These are phyloP conservation scores for Gnaphalium uliginosum DNA, from an alignment of 129 eudicot species.

Conservation along the genomic window DNA sequence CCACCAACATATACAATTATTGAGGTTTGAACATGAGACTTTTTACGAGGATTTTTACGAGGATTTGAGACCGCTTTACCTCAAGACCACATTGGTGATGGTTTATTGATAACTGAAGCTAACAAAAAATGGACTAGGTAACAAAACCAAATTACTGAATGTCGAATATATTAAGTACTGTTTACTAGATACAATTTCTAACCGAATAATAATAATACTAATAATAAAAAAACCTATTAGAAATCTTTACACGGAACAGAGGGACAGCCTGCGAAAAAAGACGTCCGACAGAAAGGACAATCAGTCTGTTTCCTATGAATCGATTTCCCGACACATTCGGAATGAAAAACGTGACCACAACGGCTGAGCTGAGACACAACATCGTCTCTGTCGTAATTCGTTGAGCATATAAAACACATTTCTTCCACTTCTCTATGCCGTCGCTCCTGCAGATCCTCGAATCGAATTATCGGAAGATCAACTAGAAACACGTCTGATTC, in stretches of 20 bases:
- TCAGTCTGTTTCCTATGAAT: conserved; percentile 16
- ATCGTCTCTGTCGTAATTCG: conserved; percentile 21
- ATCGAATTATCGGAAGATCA: conserved; percentile 36
- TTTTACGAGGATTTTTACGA: too few species aligned
- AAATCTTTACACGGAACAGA: conserved; percentile 22
- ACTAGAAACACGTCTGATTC: background rate
- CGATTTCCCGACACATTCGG: conserved; percentile 23
- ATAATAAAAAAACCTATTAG: background rate
- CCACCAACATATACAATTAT: too few species aligned
- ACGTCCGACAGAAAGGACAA: conserved; percentile 31
- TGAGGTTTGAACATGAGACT: too few species aligned
- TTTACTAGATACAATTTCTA: background rate
- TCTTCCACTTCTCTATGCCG: conserved; percentile 29
- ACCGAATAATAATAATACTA: background rate
- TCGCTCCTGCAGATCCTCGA: conserved; percentile 31
- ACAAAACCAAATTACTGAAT: too few species aligned
- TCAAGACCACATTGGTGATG: too few species aligned
- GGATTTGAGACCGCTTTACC: too few species aligned
- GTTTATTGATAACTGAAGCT: too few species aligned
- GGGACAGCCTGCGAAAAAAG: conserved; percentile 28
- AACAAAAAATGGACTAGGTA: too few species aligned
- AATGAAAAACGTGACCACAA: conserved; percentile 33
- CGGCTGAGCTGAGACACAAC: conserved; percentile 39
- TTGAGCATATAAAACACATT: conserved; percentile 33
- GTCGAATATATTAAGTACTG: too few species aligned